Evolutionary conservation across 2,329 filamentous ascomycete genomes (phyloP).

Genomic region (Aspergillus unguis): DNA sequence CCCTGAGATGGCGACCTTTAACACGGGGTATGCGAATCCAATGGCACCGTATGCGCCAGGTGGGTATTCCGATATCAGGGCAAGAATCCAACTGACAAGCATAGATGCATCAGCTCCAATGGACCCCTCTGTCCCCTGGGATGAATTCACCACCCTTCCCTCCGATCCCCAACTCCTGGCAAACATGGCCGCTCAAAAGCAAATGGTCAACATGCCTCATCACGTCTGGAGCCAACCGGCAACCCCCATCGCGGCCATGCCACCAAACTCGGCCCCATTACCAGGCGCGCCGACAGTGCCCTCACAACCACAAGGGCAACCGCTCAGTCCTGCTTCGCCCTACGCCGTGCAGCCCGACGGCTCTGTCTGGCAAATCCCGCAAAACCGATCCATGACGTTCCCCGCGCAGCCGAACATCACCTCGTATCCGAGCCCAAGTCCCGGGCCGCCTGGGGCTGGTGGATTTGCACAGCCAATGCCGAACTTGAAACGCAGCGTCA

Average conservation of each 20-base stretch:
- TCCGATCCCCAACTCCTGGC: conserved; percentile 35
- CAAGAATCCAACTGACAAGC: conserved; percentile 12
- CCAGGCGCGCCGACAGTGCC: conserved; percentile 30
- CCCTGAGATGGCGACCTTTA: conserved; percentile 35
- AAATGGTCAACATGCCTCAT: conserved; percentile 34
- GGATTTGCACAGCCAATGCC: conserved; percentile 31
- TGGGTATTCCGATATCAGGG: conserved; percentile 21
- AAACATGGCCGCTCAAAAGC: conserved; percentile 30
- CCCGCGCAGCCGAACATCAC: conserved; percentile 31
- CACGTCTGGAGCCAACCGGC: conserved; percentile 31
- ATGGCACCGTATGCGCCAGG: conserved; percentile 37
- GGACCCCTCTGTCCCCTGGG: conserved; percentile 36
- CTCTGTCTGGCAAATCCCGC: conserved; percentile 35
- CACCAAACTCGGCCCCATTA: conserved; percentile 26
- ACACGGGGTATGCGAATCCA: conserved; percentile 29
- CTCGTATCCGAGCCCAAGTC: conserved; percentile 21
- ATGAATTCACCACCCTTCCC: conserved; percentile 35
- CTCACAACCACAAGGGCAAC: conserved; percentile 25
- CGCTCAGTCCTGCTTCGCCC: conserved; percentile 26
- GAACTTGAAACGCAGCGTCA: conserved; percentile 38
- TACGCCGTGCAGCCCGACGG: conserved; percentile 38
- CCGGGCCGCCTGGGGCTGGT: neutral
- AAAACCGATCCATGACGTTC: conserved; percentile 34
- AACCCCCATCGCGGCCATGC: conserved; percentile 26
- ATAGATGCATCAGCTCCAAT: conserved; percentile 31